phyloP scores from a whole-genome alignment of 495 filamentous ascomycete genomes.

The Aspergillus haitiensis region DNA sequence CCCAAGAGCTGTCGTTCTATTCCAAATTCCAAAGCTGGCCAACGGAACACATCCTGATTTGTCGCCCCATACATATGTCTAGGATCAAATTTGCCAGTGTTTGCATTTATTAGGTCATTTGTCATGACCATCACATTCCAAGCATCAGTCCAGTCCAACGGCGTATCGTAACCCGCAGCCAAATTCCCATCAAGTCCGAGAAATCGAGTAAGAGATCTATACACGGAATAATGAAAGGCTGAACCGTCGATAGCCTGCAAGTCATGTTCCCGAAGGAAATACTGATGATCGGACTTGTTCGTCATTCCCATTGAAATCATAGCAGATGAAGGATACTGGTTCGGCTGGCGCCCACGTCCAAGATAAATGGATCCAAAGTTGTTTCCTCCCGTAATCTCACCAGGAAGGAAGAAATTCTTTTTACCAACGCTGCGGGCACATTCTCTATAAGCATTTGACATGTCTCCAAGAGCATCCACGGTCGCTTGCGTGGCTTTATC shows the following conservation, averaged over 20 bases:
- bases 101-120: conserved; percentile 66
- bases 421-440: conserved; percentile 60
- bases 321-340: conserved; percentile 47
- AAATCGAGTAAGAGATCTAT: conserved; percentile 65
- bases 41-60: conserved; percentile 76
- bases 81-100: conserved; percentile 67
- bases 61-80: conserved; percentile 69
- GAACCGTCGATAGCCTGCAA: conserved; percentile 62
- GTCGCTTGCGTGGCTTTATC: conserved; percentile 69
- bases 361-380: conserved; percentile 64
- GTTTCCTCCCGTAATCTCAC: conserved; percentile 66
- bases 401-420: conserved; percentile 63
- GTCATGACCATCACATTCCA: conserved; percentile 63
- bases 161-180: conserved; percentile 59
- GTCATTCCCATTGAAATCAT: conserved; percentile 49
- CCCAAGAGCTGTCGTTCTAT: conserved; percentile 62
- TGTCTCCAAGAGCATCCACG: conserved; percentile 61
- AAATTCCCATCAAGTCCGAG: conserved; percentile 64
- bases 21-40: conserved; percentile 66
- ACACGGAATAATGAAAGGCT: conserved; percentile 73
- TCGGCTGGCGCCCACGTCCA: conserved; percentile 62
- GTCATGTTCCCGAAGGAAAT: conserved; percentile 58
- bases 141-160: conserved; percentile 59
- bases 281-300: conserved; percentile 43
- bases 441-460: conserved; percentile 51